These are phyloP conservation scores for Sporothrix brasiliensis DNA, from an alignment of 2,329 filamentous ascomycete species.

Conservation along the genomic window DNA sequence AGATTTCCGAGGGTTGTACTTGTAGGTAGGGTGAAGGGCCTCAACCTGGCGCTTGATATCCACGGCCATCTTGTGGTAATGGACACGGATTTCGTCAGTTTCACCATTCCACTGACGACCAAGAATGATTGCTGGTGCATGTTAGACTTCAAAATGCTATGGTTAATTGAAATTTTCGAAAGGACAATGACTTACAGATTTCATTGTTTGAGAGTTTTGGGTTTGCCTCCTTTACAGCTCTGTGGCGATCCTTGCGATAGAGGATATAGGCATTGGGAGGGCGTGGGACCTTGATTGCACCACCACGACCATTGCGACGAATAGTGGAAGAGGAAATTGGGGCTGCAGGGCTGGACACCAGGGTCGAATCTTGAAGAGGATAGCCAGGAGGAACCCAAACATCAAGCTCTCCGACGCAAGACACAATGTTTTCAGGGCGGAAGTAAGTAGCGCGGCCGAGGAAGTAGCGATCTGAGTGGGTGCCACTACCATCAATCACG, in stretches of 20 bases:
- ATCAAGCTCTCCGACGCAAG: conserved; percentile 29
- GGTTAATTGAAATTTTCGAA: background rate
- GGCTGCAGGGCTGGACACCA: background rate
- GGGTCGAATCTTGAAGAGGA: background rate
- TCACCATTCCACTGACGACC: conserved; percentile 46
- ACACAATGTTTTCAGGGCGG: conserved; percentile 28
- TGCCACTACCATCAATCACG: conserved; percentile 34
- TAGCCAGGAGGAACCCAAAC: conserved; percentile 32
- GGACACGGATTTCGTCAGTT: conserved; percentile 39
- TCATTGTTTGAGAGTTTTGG: conserved; percentile 48
- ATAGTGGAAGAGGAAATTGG: background rate
- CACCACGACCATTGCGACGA: conserved; percentile 14
- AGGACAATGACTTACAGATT: conserved; percentile 45
- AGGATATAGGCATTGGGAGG: conserved; percentile 51
- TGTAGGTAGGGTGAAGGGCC: conserved; percentile 45
- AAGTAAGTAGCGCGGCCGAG: conserved; percentile 30
- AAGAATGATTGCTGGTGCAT: conserved; percentile 43
- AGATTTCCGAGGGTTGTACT: conserved; percentile 46
- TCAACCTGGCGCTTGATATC: conserved; percentile 42
- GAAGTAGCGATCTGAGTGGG: conserved; percentile 32
- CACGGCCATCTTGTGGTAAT: conserved; percentile 43
- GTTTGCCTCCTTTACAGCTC: conserved; percentile 42
- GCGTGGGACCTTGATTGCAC: conserved; percentile 41
- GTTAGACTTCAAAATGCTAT: conserved; percentile 34
- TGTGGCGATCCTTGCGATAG: conserved; percentile 48